Conservation (phyloP, 306 rosid genomes). For the Oemleria cerasiformis region DNA sequence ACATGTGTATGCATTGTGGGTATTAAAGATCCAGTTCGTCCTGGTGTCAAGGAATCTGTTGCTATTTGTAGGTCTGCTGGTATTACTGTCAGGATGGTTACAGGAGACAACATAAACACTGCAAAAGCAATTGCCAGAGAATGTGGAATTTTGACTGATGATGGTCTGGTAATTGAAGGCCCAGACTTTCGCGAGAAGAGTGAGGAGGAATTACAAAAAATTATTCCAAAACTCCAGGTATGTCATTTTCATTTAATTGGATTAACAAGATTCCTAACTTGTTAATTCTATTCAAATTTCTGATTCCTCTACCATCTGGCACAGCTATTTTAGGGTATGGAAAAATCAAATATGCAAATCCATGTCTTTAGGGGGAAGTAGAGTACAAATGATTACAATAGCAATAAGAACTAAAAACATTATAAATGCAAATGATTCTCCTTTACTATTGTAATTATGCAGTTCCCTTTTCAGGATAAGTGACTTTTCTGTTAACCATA, state of each 20-base stretch:
- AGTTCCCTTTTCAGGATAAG: not conserved
- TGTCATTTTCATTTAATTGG: not conserved
- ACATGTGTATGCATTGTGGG: slow-evolving; percentile 95
- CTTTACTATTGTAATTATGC: not conserved
- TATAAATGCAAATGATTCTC: not conserved
- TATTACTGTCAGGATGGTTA: slow-evolving; percentile 88
- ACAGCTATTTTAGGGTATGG: not conserved
- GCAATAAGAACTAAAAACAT: not conserved
- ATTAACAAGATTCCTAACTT: not conserved
- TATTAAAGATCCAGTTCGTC: slow-evolving; percentile 96
- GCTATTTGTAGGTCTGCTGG: slow-evolving; percentile 94
- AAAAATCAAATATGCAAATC: not conserved
- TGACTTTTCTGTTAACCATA: slow-evolving; percentile 11
- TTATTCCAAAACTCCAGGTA: slow-evolving; percentile 90
- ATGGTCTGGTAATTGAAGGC: slow-evolving; percentile 93
- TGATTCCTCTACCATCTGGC: not conserved
- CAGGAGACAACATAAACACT: slow-evolving; percentile 93
- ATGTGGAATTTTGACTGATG: slow-evolving; percentile 86
- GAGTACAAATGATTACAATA: not conserved
- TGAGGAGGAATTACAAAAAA: slow-evolving; percentile 53
- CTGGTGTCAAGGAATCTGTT: slow-evolving; percentile 91
- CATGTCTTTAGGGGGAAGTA: not conserved
- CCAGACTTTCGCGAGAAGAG: slow-evolving; percentile 81
- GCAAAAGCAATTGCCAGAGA: slow-evolving; percentile 99
- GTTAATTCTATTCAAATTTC: not conserved